A percentile compares a stretch with the other conserved stretches of the same genome.
Conservation (phyloP, 495 filamentous ascomycete genomes). For the Penicillium macrosclerotiorum region DNA sequence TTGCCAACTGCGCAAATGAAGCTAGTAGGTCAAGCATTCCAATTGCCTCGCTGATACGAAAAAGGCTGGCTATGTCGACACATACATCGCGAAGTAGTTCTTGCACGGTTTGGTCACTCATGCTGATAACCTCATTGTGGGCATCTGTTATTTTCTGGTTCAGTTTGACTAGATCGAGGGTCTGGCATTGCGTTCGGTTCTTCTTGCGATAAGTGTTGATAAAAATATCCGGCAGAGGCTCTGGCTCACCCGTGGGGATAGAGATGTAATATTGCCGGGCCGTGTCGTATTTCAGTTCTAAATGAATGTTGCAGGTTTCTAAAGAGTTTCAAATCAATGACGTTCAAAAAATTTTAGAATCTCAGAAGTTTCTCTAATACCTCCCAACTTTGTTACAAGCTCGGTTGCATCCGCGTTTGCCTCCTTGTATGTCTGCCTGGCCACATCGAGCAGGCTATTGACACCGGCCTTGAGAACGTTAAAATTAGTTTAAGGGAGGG, state of each 20-base stretch:
- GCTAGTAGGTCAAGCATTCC: conserved; percentile 92
- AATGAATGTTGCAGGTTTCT: conserved; percentile 57
- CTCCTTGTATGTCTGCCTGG: conserved; percentile 83
- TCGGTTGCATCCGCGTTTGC: conserved; percentile 72
- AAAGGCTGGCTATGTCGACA: conserved; percentile 64
- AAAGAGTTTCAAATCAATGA: conserved; percentile 20
- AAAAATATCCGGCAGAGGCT: conserved; percentile 66
- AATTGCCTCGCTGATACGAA: conserved; percentile 78
- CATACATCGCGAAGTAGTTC: conserved; percentile 66
- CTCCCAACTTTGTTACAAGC: conserved; percentile 62
- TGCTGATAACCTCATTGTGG: conserved; percentile 73
- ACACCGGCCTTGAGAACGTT: conserved; percentile 63
- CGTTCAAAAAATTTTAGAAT: neutral
- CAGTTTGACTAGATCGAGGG: conserved; percentile 73
- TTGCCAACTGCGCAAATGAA: conserved; percentile 76
- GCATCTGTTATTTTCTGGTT: conserved; percentile 75
- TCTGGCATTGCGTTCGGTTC: conserved; percentile 78
- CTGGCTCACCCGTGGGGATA: conserved; percentile 61
- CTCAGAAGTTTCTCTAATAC: conserved; percentile 39
- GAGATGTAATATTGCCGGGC: conserved; percentile 78
- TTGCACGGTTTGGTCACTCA: conserved; percentile 68
- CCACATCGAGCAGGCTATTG: conserved; percentile 83
- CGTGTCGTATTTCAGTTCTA: conserved; percentile 73
- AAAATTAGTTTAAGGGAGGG: neutral
- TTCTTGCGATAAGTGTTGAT: conserved; percentile 75